Base-by-base conservation (phyloP, 768 basidiomycete species). In the Suillus placidus region DNA sequence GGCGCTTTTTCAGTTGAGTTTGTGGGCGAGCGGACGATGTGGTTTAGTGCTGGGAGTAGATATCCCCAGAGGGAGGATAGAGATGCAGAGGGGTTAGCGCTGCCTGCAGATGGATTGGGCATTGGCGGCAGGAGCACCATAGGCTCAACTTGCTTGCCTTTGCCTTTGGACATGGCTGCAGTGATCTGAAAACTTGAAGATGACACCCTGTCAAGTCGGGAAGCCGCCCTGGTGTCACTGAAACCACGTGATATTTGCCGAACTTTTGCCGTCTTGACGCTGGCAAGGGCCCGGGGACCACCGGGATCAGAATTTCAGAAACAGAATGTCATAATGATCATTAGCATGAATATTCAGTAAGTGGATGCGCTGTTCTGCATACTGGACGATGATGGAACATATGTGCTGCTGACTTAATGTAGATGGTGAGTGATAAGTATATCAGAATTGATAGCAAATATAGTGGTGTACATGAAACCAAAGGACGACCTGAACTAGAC, bases 41-140 rank as follows among this genome's bases (percentile, higher is more conserved):
- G 90, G 72, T 92, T 87, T 45, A 92, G 79, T 32, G 91, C 91
- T 38, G 92, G 91, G 60, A 87, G 80, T 37, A 92, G 77, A 76
- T 92, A 92, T 12, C 85, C 85, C 91, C 91, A 92, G 62, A 93
- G 82, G 2, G 89, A 80, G 61, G 87, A 83, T 35, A 92, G 80
- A 0, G 91, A 91, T 14, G 88, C 88, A 16, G 91, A 82, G 51
- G 91, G 92, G 74, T 92, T 89, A 35, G 89, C 86, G 71, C 89
- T 90, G 35, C 87, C 86, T 14, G 85, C 83, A 43, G 87, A 81
- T 65, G 83, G 84, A 72, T 84, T 86, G 65, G 83, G 80, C 74
- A 85, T 75, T 64, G 80, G 78, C 40, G 80, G 71, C 7, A 71
- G 69, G 64, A 78, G 49, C 20, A 74, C 54, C 18, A 62, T 40